Evolutionary conservation across 441 rosid genomes (phyloP).

Genomic region (Pelargonium citronellum): DNA sequence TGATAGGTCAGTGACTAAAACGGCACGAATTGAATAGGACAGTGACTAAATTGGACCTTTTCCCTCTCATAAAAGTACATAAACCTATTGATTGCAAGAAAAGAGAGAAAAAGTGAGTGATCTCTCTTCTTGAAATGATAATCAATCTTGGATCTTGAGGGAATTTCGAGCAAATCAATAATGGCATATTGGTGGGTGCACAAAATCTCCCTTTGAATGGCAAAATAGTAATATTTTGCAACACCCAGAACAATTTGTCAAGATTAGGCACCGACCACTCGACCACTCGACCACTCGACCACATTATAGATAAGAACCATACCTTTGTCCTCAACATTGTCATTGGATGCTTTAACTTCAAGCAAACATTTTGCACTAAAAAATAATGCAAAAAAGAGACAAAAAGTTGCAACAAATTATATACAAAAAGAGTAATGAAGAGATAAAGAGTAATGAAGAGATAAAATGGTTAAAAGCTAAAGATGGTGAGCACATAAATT

Average conservation of each 20-base stretch:
- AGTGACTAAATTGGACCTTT: too few species aligned
- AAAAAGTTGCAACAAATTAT: neutral
- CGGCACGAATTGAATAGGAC: too few species aligned
- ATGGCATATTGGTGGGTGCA: neutral
- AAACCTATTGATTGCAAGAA: neutral
- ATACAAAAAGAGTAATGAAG: neutral
- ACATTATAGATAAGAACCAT: neutral
- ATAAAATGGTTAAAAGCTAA: too few species aligned
- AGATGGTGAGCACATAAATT: too few species aligned
- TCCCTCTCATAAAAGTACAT: too few species aligned
- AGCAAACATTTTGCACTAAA: neutral
- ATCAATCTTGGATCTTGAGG: neutral
- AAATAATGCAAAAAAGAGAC: neutral
- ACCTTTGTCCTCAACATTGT: neutral
- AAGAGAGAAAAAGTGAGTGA: neutral
- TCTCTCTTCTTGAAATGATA: neutral
- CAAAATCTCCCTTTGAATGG: neutral
- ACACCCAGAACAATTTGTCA: neutral
- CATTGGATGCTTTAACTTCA: neutral
- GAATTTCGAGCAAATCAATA: neutral
- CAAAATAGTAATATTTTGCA: neutral
- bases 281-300: constrained; percentile 1
- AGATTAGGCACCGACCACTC: neutral
- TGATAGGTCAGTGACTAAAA: too few species aligned
- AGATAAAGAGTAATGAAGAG: neutral